A percentile compares a stretch with the other conserved stretches of the same genome.
Evolutionary conservation across 2,329 filamentous ascomycete genomes (phyloP).

Genomic region (Colletotrichum neosansevieriae): DNA sequence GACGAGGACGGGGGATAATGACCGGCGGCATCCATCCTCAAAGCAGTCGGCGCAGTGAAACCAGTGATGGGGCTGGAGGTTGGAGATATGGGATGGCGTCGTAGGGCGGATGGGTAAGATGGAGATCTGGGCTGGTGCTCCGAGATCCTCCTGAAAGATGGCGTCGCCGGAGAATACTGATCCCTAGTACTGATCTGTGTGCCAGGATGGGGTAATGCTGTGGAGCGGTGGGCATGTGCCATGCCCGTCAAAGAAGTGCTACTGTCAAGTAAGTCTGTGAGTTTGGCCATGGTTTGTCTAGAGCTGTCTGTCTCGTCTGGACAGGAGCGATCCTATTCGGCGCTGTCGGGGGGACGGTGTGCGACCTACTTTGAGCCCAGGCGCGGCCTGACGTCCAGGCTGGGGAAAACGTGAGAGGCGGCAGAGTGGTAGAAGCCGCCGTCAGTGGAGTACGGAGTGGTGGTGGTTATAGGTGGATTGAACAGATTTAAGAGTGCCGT

Average conservation of each 20-base stretch:
- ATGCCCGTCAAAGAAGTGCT: conserved; percentile 66
- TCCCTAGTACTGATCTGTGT: conserved; percentile 64
- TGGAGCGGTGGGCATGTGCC: conserved; percentile 67
- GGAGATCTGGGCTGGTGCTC: conserved; percentile 66
- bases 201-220: conserved; percentile 64
- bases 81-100: conserved; percentile 66
- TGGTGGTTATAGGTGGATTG: conserved; percentile 61
- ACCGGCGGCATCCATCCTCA: conserved; percentile 43
- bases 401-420: conserved; percentile 59
- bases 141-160: conserved; percentile 61
- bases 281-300: conserved; percentile 31
- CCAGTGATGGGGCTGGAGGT: conserved; percentile 58
- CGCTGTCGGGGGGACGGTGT: conserved; percentile 38
- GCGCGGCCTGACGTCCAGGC: conserved; percentile 66
- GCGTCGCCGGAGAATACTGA: conserved; percentile 64
- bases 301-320: conserved; percentile 32
- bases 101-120: conserved; percentile 59
- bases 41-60: conserved; percentile 29
- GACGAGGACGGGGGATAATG: conserved; percentile 48
- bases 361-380: conserved; percentile 67
- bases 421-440: conserved; percentile 61
- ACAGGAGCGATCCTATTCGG: conserved; percentile 29
- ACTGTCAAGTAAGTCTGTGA: conserved; percentile 56
- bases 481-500: conserved; percentile 65
- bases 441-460: conserved; percentile 63